These are phyloP conservation scores for Aegilops longissima DNA, from an alignment of 176 grass and related monocot species.

Conservation along the genomic window DNA sequence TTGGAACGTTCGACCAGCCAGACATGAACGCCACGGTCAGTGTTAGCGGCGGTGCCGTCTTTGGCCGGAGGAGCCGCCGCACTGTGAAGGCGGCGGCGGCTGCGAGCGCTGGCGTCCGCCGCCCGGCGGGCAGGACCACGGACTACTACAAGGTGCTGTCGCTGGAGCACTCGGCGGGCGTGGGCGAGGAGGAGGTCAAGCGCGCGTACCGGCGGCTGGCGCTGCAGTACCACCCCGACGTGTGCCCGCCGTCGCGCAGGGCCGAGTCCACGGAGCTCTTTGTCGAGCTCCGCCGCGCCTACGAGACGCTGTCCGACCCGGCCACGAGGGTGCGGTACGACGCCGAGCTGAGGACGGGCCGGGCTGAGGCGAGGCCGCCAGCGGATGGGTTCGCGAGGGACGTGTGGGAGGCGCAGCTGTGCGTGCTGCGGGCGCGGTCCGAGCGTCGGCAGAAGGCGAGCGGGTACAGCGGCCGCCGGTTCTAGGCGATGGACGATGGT, in stretches of 20 bases:
- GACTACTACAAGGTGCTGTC: constrained; percentile 65
- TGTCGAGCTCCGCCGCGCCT: constrained; percentile 71
- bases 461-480: neutral
- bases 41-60: neutral
- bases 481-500: neutral
- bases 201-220: constrained; percentile 79
- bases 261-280: constrained; percentile 60
- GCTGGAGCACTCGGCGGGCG: constrained; percentile 43
- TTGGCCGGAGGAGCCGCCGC: neutral
- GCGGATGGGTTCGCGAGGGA: constrained; percentile 21
- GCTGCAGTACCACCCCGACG: constrained; percentile 68
- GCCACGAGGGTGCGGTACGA: constrained; percentile 47
- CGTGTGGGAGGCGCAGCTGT: constrained; percentile 58
- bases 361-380: neutral
- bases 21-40: constrained; percentile 5
- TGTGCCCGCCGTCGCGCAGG: constrained; percentile 45
- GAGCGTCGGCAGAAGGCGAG: constrained; percentile 18
- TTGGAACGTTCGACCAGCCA: neutral
- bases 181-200: constrained; percentile 62
- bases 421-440: constrained; percentile 31
- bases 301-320: constrained; percentile 76
- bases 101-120: neutral
- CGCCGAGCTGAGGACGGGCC: constrained; percentile 21
- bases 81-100: neutral
- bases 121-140: neutral